phyloP scores from a whole-genome alignment of 139 green algal species.

The Mesotaenium endlicherianum region DNA sequence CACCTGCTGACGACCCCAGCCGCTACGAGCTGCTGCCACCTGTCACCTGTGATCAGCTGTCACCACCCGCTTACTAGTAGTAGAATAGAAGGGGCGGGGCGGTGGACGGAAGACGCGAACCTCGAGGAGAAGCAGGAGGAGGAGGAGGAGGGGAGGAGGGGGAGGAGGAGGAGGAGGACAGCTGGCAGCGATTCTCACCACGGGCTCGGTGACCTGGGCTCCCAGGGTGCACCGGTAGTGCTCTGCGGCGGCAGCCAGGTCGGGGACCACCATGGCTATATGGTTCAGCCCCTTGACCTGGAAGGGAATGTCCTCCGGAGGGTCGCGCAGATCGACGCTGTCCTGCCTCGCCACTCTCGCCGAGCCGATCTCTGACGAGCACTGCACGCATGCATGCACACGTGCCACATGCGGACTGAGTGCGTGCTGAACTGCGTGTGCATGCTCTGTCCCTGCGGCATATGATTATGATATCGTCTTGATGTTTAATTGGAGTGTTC shows the following conservation, averaged over 20 bases:
- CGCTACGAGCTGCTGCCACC: neutral
- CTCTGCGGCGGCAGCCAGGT: constrained; percentile 55
- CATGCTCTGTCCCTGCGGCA: no score
- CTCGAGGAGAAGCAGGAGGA: no score
- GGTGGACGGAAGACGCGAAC: neutral
- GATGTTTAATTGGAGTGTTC: no score
- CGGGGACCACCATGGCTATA: constrained; percentile 66
- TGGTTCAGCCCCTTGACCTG: constrained; percentile 60
- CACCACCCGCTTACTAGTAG: neutral
- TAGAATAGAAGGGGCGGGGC: neutral
- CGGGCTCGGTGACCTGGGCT: constrained; percentile 32
- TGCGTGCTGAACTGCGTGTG: no score
- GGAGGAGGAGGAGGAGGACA: no score
- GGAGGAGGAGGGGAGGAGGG: no score
- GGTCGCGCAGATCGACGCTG: constrained; percentile 9
- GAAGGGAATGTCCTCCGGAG: constrained; percentile 67
- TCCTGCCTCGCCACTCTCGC: constrained; percentile 10
- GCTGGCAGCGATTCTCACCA: no score
- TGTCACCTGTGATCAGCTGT: neutral
- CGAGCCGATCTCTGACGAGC: no score
- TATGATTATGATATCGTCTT: no score
- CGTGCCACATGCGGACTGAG: no score
- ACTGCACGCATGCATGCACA: no score
- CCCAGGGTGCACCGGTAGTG: constrained; percentile 61
- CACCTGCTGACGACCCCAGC: neutral